Evolutionary conservation across 2,329 filamentous ascomycete species (phyloP), one percentile per base, ranked within the genome.

Genomic region (Curvularia sp.): DNA sequence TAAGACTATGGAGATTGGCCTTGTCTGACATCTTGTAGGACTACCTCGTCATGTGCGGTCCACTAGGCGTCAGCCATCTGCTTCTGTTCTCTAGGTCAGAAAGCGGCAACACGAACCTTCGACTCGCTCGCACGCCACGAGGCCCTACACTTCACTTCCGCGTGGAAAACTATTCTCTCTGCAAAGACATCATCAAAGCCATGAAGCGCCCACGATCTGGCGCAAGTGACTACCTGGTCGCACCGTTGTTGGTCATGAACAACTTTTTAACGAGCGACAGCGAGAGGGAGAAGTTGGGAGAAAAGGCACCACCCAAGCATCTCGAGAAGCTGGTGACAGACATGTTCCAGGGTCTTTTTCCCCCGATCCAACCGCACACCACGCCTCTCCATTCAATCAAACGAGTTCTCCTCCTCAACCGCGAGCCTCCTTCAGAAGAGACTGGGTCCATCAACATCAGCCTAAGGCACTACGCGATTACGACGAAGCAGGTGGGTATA

Each of bases 181-280:
- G 90, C 79, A 97, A 95, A 77, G 95, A 99, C 76, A 88, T 99
- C 3, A 86, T 90, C 68, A 90, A 88, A 73, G 88, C 92, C 13
- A 88, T 96, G 80, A 92, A 90, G 77, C 90, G 92, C 68, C 92
- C 94, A 8, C 87, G 88, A 73, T 90, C 89, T 48, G 92, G 90
- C 63, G 94, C 72, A 47, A 72, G 94, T 75, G 92, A 97, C 76
- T 96, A 92, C 71, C 83, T 90, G 57, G 92, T 88, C 43, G 88
- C 95, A 6, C 95, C 95, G 62, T 80, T 98, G 81, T 85, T 99
- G 44, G 95, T 99, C 66, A 98, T 99, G 95, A 99, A 99, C 81
- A 97, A 97, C 78, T 97, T 99, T 78, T 86, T 86, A 39, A 89
- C 88, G 3, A 85, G 89, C 28, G 82, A 83, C 20, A 55, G 64